phyloP scores from a whole-genome alignment of 345 rosid species.

The Jatropha curcas region DNA sequence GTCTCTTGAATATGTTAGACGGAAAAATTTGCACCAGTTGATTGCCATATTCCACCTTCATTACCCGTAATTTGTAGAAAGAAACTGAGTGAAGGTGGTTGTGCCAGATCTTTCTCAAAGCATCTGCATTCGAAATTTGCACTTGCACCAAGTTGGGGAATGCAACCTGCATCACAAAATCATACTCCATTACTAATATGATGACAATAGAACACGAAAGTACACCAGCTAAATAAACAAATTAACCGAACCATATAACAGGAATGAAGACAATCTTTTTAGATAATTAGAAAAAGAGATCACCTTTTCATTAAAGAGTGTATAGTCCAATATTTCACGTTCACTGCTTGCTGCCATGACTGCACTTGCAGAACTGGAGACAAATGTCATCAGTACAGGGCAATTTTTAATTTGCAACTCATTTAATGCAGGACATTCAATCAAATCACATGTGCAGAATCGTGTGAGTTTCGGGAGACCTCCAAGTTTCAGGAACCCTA shows the following conservation, averaged over 20 bases:
- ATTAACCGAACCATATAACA: too few relatives aligned
- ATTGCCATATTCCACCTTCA: conserved; percentile 5
- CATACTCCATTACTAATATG: not conserved
- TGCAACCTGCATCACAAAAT: conserved; percentile 5
- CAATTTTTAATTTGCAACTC: not conserved
- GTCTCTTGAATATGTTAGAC: conserved; percentile 6
- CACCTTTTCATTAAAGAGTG: conserved; percentile 5
- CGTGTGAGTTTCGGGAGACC: conserved; percentile 14
- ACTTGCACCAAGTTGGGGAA: conserved; percentile 7
- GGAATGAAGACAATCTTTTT: too few relatives aligned
- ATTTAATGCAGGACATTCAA: conserved; percentile 3
- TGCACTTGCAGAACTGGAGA: not conserved
- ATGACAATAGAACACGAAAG: too few relatives aligned
- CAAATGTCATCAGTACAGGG: not conserved
- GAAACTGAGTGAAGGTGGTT: conserved; percentile 3
- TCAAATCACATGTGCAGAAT: not conserved
- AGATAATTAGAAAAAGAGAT: too few relatives aligned
- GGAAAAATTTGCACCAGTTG: conserved; percentile 5
- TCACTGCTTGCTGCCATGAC: not conserved
- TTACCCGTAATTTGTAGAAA: conserved; percentile 12
- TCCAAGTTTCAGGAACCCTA: not conserved
- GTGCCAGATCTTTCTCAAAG: not conserved
- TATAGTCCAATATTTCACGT: not conserved
- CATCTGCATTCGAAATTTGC: not conserved
- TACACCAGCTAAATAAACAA: too few relatives aligned